Evolutionary conservation across 1,284 basidiomycete genomes (phyloP).

Genomic region (Hemileia vastatrix): DNA sequence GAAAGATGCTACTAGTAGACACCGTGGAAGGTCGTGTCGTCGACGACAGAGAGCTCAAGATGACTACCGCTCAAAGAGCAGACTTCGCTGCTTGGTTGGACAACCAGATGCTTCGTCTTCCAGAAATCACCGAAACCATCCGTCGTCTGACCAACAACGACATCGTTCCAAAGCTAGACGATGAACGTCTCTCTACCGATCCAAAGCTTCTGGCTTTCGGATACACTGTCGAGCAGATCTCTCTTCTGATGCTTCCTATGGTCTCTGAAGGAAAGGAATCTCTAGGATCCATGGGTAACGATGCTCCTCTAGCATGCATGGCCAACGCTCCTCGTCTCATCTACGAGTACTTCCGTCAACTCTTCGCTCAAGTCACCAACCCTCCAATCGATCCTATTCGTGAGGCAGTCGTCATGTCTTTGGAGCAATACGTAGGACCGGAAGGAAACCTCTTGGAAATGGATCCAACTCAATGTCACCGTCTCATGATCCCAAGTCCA

Average conservation of each 20-base stretch:
- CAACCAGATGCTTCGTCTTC: slow-evolving; percentile 36
- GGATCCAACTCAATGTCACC: slow-evolving; percentile 38
- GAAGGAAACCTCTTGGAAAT: slow-evolving; percentile 42
- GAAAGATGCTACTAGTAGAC: slow-evolving; percentile 43
- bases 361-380: slow-evolving; percentile 43
- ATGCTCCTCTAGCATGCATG: slow-evolving; percentile 39
- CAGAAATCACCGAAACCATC: slow-evolving; percentile 49
- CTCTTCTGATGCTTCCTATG: slow-evolving; percentile 85
- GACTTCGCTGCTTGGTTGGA: slow-evolving; percentile 43
- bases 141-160: slow-evolving; percentile 51
- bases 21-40: slow-evolving; percentile 41
- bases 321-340: slow-evolving; percentile 36
- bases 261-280: slow-evolving; percentile 73
- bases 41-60: slow-evolving; percentile 42
- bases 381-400: slow-evolving; percentile 43
- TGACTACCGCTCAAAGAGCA: slow-evolving; percentile 37
- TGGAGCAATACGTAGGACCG: slow-evolving; percentile 40
- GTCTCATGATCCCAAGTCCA: slow-evolving; percentile 34
- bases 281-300: slow-evolving; percentile 69
- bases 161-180: slow-evolving; percentile 55
- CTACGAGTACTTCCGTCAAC: slow-evolving; percentile 43
- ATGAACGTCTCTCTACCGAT: slow-evolving; percentile 65
- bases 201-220: slow-evolving; percentile 85
- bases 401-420: slow-evolving; percentile 41
- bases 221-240: slow-evolving; percentile 86